Evolutionary conservation across 106 monocot genomes (phyloP).

Genomic region (Dendrobium officinale): DNA sequence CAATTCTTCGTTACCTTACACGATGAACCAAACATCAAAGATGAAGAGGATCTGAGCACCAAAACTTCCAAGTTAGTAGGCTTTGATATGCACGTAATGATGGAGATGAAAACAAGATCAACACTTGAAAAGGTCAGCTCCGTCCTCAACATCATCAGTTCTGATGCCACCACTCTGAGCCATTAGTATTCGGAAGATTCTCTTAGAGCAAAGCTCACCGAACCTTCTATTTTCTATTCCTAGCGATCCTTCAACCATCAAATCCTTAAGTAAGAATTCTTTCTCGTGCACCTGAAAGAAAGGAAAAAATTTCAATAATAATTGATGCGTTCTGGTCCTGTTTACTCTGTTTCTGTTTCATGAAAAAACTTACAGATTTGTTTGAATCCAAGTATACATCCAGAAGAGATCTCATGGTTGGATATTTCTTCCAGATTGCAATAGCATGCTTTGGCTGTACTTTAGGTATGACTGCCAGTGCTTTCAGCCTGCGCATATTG

Average conservation of each 20-base stretch:
- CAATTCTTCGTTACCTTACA: too few species aligned
- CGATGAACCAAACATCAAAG: too few species aligned
- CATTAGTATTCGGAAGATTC: conserved; percentile 70
- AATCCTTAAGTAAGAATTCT: conserved; percentile 69
- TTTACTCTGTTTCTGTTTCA: not conserved
- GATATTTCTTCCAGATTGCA: conserved; percentile 81
- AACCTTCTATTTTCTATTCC: conserved; percentile 59
- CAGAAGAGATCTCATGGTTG: conserved; percentile 79
- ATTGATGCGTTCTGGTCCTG: not conserved
- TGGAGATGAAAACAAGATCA: too few species aligned
- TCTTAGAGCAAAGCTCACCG: conserved; percentile 69
- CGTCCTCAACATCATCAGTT: conserved; percentile 63
- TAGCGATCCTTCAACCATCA: conserved; percentile 37
- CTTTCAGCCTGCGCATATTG: conserved; percentile 57
- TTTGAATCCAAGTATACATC: conserved; percentile 61
- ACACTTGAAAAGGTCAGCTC: conserved; percentile 47
- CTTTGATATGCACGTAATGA: too few species aligned
- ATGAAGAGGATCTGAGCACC: too few species aligned
- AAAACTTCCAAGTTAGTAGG: too few species aligned
- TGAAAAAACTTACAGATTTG: conserved; percentile 38
- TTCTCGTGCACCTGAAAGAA: conserved; percentile 64
- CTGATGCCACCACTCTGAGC: conserved; percentile 55
- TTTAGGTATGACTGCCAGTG: conserved; percentile 85
- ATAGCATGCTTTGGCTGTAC: conserved; percentile 74
- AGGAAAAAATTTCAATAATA: not conserved